Evolutionary conservation across 2,329 filamentous ascomycete genomes (phyloP).

Genomic region (Xylariales sp.): DNA sequence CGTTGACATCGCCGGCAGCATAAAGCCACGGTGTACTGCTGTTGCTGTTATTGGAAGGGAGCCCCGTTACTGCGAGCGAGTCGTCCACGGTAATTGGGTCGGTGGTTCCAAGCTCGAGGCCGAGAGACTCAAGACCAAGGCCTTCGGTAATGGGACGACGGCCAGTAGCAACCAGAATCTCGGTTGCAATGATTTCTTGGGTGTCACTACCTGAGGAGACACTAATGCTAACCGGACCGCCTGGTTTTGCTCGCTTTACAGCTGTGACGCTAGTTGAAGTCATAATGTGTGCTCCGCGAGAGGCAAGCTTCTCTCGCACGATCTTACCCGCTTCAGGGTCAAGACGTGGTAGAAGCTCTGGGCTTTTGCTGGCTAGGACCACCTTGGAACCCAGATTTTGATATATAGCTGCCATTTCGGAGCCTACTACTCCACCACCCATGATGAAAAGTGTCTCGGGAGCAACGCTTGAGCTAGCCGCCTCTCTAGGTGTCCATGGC

Average conservation of each 20-base stretch:
- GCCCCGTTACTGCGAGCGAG: background rate
- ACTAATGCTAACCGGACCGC: background rate
- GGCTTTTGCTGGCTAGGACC: background rate
- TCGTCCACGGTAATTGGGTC: background rate
- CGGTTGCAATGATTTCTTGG: background rate
- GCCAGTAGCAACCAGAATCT: constrained; percentile 4
- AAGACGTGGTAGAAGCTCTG: background rate
- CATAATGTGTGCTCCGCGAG: background rate
- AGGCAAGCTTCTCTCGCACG: background rate
- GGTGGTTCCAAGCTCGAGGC: background rate
- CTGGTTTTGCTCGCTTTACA: background rate
- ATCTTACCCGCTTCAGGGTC: background rate
- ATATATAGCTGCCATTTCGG: constrained; percentile 3
- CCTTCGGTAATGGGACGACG: background rate
- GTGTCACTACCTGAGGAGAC: background rate
- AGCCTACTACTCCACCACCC: constrained; percentile 2
- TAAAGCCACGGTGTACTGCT: no score
- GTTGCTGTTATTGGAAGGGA: no score
- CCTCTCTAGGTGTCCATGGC: constrained; percentile 3
- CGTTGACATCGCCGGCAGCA: constrained; percentile 3
- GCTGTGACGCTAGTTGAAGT: background rate
- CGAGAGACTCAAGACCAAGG: background rate
- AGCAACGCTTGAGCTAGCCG: background rate
- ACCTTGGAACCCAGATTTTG: background rate
- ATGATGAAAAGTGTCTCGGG: constrained; percentile 1